A percentile compares a stretch with the other conserved stretches of the same genome.
Evolutionary conservation across 768 basidiomycete genomes (phyloP).

Genomic region (Panaeolus papilionaceus): DNA sequence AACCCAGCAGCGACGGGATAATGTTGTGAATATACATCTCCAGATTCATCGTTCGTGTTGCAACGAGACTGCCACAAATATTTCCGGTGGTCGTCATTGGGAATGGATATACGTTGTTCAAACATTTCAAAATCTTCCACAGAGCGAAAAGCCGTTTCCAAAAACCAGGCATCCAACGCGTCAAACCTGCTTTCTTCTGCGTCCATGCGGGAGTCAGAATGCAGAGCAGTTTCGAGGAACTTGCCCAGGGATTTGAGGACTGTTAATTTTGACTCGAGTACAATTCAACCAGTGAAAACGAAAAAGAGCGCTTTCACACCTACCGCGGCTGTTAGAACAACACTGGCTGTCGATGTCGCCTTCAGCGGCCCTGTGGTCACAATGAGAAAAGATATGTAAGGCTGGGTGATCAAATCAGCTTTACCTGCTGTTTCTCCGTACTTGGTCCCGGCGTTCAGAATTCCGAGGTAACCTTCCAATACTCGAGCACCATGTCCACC

Average conservation of each 20-base stretch:
- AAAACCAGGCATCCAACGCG: constrained; percentile 63
- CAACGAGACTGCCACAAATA: constrained; percentile 42
- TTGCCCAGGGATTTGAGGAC: constrained; percentile 73
- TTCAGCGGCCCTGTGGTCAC: constrained; percentile 40
- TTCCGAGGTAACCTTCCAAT: constrained; percentile 81
- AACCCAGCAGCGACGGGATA: constrained; percentile 28
- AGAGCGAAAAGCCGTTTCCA: constrained; percentile 63
- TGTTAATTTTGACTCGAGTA: constrained; percentile 74
- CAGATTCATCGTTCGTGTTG: constrained; percentile 41
- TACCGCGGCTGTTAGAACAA: constrained; percentile 70
- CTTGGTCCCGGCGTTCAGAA: constrained; percentile 71
- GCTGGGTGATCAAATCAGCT: constrained; percentile 11
- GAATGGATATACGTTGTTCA: constrained; percentile 46
- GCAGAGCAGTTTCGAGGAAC: constrained; percentile 60
- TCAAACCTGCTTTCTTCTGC: constrained; percentile 19
- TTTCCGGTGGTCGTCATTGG: constrained; percentile 24
- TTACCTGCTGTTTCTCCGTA: constrained; percentile 64
- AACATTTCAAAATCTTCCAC: constrained; percentile 59
- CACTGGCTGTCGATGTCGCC: constrained; percentile 68
- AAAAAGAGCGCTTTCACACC: constrained; percentile 27
- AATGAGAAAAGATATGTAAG: constrained; percentile 11
- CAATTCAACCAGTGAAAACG: constrained; percentile 15
- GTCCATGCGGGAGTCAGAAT: constrained; percentile 30
- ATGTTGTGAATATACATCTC: constrained; percentile 37
- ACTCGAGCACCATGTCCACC: constrained; percentile 65